A percentile compares a stretch with the other conserved stretches of the same genome.
Evolutionary conservation across 305 asterid genomes (phyloP).

Genomic region (Solanum aculeatissimum): DNA sequence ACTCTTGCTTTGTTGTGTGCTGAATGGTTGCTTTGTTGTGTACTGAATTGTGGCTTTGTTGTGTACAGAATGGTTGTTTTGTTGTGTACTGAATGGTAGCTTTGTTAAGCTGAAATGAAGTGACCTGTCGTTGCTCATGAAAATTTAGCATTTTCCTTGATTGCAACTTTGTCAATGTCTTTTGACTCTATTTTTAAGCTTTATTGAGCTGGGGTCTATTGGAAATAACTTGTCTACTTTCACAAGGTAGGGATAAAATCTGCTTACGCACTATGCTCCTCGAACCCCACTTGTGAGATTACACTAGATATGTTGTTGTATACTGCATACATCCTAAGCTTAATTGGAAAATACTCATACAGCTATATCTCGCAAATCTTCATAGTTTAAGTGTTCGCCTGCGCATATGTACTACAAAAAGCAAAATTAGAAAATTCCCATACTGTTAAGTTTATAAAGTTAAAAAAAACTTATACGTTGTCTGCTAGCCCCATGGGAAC

Average conservation of each 20-base stretch:
- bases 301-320: neutral
- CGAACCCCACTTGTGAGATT: neutral
- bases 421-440: neutral
- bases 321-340: neutral
- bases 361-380: neutral
- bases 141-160: neutral
- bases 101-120: neutral
- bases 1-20: neutral
- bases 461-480: neutral
- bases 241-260: neutral
- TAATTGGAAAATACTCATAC: neutral
- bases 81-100: neutral
- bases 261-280: neutral
- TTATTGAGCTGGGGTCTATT: neutral
- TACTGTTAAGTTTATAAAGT: neutral
- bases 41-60: neutral
- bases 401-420: neutral
- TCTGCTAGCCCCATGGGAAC: neutral
- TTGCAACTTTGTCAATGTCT: neutral
- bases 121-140: neutral
- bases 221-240: neutral
- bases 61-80: neutral
- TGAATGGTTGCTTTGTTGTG: neutral
- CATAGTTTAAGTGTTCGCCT: neutral
- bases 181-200: neutral